Conservation (phyloP, 1,139 yeast species). For the Protomyces inundatus region DNA sequence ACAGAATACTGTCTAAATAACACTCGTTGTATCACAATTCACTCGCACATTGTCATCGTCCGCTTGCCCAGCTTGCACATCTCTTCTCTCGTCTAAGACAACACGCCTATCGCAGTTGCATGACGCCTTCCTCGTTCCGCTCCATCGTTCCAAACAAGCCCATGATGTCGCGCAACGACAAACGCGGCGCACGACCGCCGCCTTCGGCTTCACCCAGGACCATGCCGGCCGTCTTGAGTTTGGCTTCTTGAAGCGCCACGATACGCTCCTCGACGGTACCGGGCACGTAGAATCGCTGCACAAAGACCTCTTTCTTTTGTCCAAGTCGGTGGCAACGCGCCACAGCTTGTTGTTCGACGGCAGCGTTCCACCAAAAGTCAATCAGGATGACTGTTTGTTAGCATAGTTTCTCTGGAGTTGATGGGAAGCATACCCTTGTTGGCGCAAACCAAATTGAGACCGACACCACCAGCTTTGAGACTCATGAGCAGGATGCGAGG, state of each 20-base stretch:
- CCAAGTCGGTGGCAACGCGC: constrained; percentile 60
- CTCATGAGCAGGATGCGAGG: constrained; percentile 93
- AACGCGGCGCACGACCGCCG: constrained; percentile 12
- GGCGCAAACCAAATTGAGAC: constrained; percentile 90
- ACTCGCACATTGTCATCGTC: background rate
- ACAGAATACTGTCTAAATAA: background rate
- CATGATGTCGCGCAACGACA: constrained; percentile 20
- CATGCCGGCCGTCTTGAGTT: constrained; percentile 33
- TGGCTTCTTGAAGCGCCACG: constrained; percentile 47
- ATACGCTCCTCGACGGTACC: constrained; percentile 53
- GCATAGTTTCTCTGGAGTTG: constrained; percentile 99
- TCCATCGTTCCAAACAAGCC: constrained; percentile 23
- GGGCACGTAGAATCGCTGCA: constrained; percentile 45
- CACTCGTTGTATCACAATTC: background rate
- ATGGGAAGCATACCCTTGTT: constrained; percentile 80
- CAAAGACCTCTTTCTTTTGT: constrained; percentile 51
- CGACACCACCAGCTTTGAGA: constrained; percentile 97
- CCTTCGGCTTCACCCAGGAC: constrained; percentile 22
- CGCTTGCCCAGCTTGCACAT: background rate
- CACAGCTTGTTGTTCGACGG: constrained; percentile 50
- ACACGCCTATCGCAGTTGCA: constrained; percentile 1
- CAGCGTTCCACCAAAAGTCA: background rate
- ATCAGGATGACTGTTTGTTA: constrained; percentile 59
- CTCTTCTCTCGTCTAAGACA: background rate
- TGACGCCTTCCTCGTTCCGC: constrained; percentile 11